Evolutionary conservation across 129 eudicot genomes (phyloP), one percentile per base, ranked within the genome.

Genomic region (Chrysanthemum seticuspe): DNA sequence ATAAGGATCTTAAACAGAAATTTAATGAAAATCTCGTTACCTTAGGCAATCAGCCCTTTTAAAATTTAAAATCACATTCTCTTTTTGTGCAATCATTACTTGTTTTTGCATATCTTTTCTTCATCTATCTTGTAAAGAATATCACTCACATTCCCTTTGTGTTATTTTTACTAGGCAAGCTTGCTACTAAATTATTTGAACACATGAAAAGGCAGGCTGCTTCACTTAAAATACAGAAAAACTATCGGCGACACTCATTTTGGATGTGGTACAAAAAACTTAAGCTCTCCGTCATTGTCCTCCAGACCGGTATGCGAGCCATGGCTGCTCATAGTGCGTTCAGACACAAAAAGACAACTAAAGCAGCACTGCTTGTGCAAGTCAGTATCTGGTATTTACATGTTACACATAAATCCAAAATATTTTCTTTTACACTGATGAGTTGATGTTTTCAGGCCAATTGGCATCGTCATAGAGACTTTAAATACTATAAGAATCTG

Each of bases 381-480:
- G 99, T 86, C 67, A 71, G 74, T 75, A 29, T 71, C 51, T 70
- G 72, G 45, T 73, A 13, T 63, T 53, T 34, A 47, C 49, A 25
- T 78, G 16, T 55, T 59, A 59, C 54, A 68, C 62, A 64, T 63
- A 57, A 14, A 44, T 79, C 55, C 18, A 34, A 59, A 48, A 13
- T 0, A 62, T 60, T 74, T 60, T 16, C 65, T 45, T 65, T 29
- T 52, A 13, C 52, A 52, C 56, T 78, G 70, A 76, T 16, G 47
- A 70, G 44, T 12, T 14, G 13, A 36, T 67, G 66, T 36, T 72
- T 80, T 78, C 91, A 94, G 99, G 92, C 97, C 50, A 80, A 81
- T 54, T 90, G 96, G 97, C 93, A 81, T 70, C 83, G 97, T 77
- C 89, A 94, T 76, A 83, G 87, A 81, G 91, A 82, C 58, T 80